These are phyloP conservation scores for Lycium barbarum DNA, from an alignment of 257 asterid species.

Conservation along the genomic window DNA sequence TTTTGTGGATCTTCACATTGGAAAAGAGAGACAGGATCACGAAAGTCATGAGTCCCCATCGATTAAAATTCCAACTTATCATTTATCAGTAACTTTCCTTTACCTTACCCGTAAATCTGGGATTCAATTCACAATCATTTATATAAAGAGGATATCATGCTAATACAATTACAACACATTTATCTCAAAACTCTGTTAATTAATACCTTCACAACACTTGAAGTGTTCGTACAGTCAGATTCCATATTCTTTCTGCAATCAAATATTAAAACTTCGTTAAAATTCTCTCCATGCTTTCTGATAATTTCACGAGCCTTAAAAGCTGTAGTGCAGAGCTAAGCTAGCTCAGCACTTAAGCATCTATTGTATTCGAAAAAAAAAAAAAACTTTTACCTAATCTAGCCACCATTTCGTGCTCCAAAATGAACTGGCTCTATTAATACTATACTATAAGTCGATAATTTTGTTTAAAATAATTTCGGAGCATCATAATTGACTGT, in stretches of 20 bases:
- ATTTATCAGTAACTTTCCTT: no score
- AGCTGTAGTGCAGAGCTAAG: background rate
- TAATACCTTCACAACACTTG: no score
- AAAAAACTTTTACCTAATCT: background rate
- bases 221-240: slow-evolving; percentile 15
- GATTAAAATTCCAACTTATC: no score
- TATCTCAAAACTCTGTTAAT: no score
- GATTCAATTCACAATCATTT: no score
- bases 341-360: background rate
- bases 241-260: background rate
- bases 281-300: background rate
- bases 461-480: background rate
- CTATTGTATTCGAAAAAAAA: background rate
- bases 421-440: background rate
- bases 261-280: background rate
- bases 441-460: background rate
- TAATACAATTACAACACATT: no score
- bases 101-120: no score
- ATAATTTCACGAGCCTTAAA: slow-evolving; percentile 1
- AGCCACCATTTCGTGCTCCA: background rate
- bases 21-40: no score
- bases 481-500: background rate
- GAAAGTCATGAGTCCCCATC: no score
- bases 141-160: no score
- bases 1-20: no score